Percentiles rank a stretch among this genome's conserved stretches.
These are phyloP conservation scores for Cornus florida DNA, from an alignment of 148 eudicot genomes.

Conservation along the genomic window DNA sequence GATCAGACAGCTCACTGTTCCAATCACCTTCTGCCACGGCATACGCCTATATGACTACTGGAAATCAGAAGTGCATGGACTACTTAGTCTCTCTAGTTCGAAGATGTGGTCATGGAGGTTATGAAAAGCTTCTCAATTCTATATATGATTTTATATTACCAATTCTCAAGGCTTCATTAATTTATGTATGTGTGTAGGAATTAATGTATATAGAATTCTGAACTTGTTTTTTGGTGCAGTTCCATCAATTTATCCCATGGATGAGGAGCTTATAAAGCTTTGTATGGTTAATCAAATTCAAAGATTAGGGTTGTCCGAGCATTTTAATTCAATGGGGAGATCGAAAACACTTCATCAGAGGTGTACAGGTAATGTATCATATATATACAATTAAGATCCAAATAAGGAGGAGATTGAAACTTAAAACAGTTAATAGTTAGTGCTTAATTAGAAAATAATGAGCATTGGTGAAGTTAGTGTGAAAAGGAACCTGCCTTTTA, in stretches of 20 bases:
- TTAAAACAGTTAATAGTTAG: no score
- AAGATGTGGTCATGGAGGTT: constrained; percentile 29
- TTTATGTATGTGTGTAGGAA: background rate
- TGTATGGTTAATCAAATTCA: constrained; percentile 42
- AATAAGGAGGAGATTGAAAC: no score
- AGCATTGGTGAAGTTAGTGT: no score
- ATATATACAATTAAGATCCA: no score
- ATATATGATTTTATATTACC: background rate
- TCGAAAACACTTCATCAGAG: constrained; percentile 16
- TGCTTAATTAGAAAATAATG: no score
- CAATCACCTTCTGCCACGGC: constrained; percentile 53
- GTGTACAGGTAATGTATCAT: constrained; percentile 29
- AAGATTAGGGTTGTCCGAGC: constrained; percentile 38
- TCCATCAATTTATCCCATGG: constrained; percentile 35
- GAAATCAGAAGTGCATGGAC: constrained; percentile 17
- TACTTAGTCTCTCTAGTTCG: constrained; percentile 23
- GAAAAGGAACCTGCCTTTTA: no score
- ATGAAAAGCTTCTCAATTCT: background rate
- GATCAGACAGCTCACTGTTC: constrained; percentile 35
- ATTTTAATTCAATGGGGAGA: constrained; percentile 26
- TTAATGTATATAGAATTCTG: background rate
- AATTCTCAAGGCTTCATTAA: no score
- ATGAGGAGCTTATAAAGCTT: constrained; percentile 29
- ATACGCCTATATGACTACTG: constrained; percentile 30
- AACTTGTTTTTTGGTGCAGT: constrained; percentile 21